Evolutionary conservation across 495 filamentous ascomycete genomes (phyloP).

Genomic region (Clohesyomyces aquaticus): DNA sequence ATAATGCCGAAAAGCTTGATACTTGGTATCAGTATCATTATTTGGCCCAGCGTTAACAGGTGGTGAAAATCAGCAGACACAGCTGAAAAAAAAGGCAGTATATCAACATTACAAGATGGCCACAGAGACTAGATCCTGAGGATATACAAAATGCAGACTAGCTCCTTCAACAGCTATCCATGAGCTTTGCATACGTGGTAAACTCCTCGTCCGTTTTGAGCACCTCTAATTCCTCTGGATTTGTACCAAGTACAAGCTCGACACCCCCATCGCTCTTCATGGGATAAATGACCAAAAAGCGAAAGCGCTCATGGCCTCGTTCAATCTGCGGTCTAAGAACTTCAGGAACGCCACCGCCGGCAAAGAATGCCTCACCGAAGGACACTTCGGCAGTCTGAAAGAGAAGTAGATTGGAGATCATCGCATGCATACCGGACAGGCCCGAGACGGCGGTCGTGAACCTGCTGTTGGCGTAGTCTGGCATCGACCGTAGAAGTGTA

Average conservation of each 20-base stretch:
- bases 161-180: too few species aligned
- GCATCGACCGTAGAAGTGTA: slow-evolving; percentile 41
- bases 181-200: slow-evolving; percentile 2
- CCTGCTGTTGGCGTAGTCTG: slow-evolving; percentile 41
- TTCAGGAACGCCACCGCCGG: slow-evolving; percentile 40
- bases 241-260: slow-evolving; percentile 45
- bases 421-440: not conserved
- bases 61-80: too few species aligned
- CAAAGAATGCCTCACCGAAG: slow-evolving; percentile 45
- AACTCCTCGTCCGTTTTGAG: slow-evolving; percentile 19
- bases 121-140: too few species aligned
- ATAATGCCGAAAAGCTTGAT: too few species aligned
- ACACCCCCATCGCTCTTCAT: slow-evolving; percentile 46
- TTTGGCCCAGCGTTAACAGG: too few species aligned
- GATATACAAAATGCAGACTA: too few species aligned
- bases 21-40: too few species aligned
- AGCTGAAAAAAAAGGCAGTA: too few species aligned
- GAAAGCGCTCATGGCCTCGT: slow-evolving; percentile 38
- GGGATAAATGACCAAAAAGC: slow-evolving; percentile 45
- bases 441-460: slow-evolving; percentile 42
- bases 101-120: too few species aligned
- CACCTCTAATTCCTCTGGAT: slow-evolving; percentile 46
- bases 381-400: slow-evolving; percentile 27
- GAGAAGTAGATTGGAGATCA: slow-evolving; percentile 12
- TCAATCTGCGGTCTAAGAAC: slow-evolving; percentile 44